Evolutionary conservation across 495 filamentous ascomycete genomes (phyloP).

Genomic region (Cercophora newfieldiana): DNA sequence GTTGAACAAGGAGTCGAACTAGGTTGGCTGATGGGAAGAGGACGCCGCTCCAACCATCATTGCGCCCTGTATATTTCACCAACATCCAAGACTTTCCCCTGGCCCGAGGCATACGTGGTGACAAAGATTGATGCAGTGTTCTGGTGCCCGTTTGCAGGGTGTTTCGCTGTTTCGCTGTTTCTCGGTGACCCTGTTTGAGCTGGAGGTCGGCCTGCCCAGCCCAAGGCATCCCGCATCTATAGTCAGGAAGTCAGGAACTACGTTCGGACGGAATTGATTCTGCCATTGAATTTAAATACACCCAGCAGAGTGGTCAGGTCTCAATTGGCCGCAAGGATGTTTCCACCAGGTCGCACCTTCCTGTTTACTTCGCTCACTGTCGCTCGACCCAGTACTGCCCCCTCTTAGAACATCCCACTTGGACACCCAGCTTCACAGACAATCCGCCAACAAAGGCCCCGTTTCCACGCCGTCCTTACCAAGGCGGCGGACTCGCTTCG

Average conservation of each 20-base stretch:
- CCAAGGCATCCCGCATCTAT: background rate
- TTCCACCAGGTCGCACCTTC: background rate
- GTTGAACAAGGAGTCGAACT: slow-evolving; percentile 77
- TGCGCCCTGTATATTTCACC: slow-evolving; percentile 2
- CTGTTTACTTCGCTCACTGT: background rate
- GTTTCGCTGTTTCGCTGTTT: background rate
- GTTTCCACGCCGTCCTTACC: background rate
- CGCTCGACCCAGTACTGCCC: background rate
- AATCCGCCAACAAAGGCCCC: background rate
- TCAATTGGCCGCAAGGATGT: background rate
- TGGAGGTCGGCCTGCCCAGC: background rate
- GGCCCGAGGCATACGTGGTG: background rate
- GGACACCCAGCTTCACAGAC: background rate
- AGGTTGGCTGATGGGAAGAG: slow-evolving; percentile 53
- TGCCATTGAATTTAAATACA: background rate
- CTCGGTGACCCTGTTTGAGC: background rate
- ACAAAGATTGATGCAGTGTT: background rate
- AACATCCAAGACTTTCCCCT: background rate
- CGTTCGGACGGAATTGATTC: background rate
- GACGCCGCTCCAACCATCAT: slow-evolving; percentile 11
- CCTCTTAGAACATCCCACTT: background rate
- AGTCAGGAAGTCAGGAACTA: too few species aligned
- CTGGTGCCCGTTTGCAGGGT: background rate
- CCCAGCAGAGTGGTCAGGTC: background rate
- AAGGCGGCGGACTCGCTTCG: background rate